phyloP scores from a whole-genome alignment of 495 filamentous ascomycete genomes.

The Hypoxylon rickii region DNA sequence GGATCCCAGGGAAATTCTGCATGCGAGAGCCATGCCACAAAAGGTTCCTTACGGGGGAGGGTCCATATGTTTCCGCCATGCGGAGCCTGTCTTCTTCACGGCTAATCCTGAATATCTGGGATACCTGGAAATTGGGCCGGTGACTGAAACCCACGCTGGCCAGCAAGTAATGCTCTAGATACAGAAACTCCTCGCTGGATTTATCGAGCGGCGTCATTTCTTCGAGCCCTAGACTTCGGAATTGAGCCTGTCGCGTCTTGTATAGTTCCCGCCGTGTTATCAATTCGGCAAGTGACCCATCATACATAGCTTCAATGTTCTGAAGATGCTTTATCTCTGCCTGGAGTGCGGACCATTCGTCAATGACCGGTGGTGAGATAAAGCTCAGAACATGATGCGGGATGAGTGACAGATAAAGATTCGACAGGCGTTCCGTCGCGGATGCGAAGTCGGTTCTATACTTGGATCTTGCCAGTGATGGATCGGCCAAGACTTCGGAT shows the following conservation, averaged over 20 bases:
- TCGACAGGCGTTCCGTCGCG: constrained; percentile 66
- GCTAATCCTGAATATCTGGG: constrained; percentile 82
- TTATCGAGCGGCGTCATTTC: constrained; percentile 74
- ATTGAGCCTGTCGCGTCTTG: too few species aligned
- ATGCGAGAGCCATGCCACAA: constrained; percentile 83
- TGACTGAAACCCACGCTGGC: constrained; percentile 68
- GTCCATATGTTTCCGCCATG: constrained; percentile 61
- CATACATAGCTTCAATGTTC: constrained; percentile 79
- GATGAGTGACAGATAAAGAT: constrained; percentile 78
- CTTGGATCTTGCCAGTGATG: constrained; percentile 47
- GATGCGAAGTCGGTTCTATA: constrained; percentile 45
- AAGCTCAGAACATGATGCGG: constrained; percentile 83
- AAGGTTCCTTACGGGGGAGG: constrained; percentile 61
- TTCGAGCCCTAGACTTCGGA: constrained; percentile 67
- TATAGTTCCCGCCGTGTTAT: too few species aligned
- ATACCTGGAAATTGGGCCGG: constrained; percentile 58
- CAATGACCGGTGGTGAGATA: constrained; percentile 68
- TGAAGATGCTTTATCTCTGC: constrained; percentile 77
- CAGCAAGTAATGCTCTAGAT: constrained; percentile 67
- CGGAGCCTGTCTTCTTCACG: constrained; percentile 73
- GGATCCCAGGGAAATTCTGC: constrained; percentile 83
- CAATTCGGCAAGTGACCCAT: too few species aligned
- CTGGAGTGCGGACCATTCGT: constrained; percentile 59
- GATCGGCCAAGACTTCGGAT: constrained; percentile 61
- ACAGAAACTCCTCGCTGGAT: constrained; percentile 61